Percentiles rank a stretch among this genome's conserved stretches.
These are phyloP conservation scores for Aspergillus sp. DNA, from an alignment of 2,329 filamentous ascomycete genomes.

Conservation along the genomic window DNA sequence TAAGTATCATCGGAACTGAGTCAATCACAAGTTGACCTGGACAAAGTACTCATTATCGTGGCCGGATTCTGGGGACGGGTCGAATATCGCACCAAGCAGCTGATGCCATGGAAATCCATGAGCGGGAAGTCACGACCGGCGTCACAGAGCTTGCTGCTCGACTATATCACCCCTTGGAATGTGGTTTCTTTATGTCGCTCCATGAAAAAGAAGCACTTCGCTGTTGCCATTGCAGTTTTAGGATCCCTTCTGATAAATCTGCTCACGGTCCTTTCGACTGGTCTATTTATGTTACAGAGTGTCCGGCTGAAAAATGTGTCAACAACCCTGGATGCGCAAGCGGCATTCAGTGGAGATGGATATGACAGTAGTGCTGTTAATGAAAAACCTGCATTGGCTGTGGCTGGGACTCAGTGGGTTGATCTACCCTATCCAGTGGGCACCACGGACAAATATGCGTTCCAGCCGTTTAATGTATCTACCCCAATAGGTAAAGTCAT, in stretches of 20 bases:
- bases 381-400: neutral
- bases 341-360: neutral
- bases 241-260: slow-evolving; percentile 5
- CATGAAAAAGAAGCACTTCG: neutral
- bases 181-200: slow-evolving; percentile 2
- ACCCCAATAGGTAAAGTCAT: too few species aligned
- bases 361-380: neutral
- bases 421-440: slow-evolving; percentile 1
- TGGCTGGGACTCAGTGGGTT: slow-evolving; percentile 1
- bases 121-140: neutral
- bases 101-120: slow-evolving; percentile 7
- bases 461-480: slow-evolving; percentile 2
- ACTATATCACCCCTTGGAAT: slow-evolving; percentile 9
- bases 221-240: neutral
- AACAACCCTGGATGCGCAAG: neutral
- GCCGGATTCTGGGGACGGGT: slow-evolving; percentile 7
- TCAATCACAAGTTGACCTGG: too few species aligned
- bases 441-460: slow-evolving; percentile 7
- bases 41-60: slow-evolving; percentile 4
- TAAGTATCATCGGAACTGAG: neutral
- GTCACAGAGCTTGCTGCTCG: slow-evolving; percentile 3
- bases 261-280: slow-evolving; percentile 6
- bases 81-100: slow-evolving; percentile 7
- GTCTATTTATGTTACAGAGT: slow-evolving; percentile 5
- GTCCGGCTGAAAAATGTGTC: neutral